Base-by-base conservation (phyloP, 345 rosid genomes). In the Eucalyptus decipiens region DNA sequence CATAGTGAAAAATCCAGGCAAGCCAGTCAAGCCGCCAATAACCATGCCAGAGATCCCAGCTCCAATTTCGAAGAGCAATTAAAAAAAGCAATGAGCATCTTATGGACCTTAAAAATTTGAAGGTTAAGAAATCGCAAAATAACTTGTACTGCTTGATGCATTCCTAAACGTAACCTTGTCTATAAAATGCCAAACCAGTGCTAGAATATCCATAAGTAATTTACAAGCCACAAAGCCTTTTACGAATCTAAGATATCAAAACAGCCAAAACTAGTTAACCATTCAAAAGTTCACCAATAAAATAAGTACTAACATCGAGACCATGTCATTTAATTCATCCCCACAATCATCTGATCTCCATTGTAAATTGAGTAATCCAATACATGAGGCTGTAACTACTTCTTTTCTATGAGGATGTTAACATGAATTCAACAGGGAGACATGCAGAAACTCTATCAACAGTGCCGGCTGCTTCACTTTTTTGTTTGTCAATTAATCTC, bases 41-140 rank as follows among this genome's bases (percentile, higher is more conserved):
- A 95, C 89, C 94, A 94, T 92, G 99, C 92, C 97, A 94, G 91
- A 93, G 94, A 92, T 93, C 96, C 95, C 98, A 96, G 99, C 99
- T 98, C 99, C 98, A 96, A 96, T 93, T 95, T 93, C 96, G 87
- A 94, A 96, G 99, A 96, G 99, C 97, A 99, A 93, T 90, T 89
- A 95, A 88, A 92, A 88, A 92, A 93, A 96, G 96, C 95, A 96
- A 93, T 95, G 91, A 92, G 92, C 91, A 96, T 86, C 90, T 93
- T 96, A 92, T 93, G 98, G 92, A 94, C 90, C 97, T 93, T 93
- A 89, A 85, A 69, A 83, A 51, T 72, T 86, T 88, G 32, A 88
- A 50, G 16, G 2, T 51, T 26, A 45, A 51, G n/a, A 69, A 52
- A 34, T 19, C 2, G 21, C 43, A 88, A 72, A 72, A 69, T 34